Conservation (phyloP, 23 red algal species). For the Pyropia yezoensis region DNA sequence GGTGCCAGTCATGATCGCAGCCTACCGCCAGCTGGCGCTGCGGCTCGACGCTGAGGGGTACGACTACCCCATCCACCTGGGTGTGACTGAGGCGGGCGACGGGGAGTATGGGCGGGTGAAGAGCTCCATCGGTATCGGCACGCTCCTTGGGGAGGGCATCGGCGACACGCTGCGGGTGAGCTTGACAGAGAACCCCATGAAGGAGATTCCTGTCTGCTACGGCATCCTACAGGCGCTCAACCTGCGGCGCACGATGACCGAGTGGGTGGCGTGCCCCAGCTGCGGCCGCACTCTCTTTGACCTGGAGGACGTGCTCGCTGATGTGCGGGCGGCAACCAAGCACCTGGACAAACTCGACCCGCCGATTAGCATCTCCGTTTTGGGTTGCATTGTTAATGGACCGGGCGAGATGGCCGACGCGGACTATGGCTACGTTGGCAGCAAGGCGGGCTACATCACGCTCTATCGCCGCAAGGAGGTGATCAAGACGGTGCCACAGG, state of each 20-base stretch:
- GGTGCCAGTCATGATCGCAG: constrained; percentile 95
- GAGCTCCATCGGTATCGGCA: constrained; percentile 92
- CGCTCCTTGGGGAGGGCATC: constrained; percentile 87
- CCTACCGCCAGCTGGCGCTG: constrained; percentile 77
- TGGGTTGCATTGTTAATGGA: constrained; percentile 99
- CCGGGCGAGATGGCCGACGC: constrained; percentile 99
- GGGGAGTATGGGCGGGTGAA: constrained; percentile 99
- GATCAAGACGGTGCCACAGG: constrained; percentile 83
- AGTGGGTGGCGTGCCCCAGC: constrained; percentile 98
- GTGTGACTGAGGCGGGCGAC: constrained; percentile 99
- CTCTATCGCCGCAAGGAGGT: constrained; percentile 88
- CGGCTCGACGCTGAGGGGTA: constrained; percentile 55
- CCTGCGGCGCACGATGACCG: constrained; percentile 90
- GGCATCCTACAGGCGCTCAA: constrained; percentile 93
- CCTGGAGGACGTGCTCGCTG: constrained; percentile 83
- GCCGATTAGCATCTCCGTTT: constrained; percentile 75
- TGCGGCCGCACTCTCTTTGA: constrained; percentile 97
- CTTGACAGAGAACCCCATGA: constrained; percentile 91
- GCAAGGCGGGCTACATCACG: constrained; percentile 70
- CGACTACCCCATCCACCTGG: constrained; percentile 92
- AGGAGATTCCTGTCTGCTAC: constrained; percentile 98
- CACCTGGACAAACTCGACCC: constrained; percentile 75
- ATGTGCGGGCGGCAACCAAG: constrained; percentile 97
- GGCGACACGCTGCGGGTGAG: constrained; percentile 97
- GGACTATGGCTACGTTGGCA: constrained; percentile 99